Base-by-base conservation (phyloP, 139 green algal genomes). In the Coelastrella sp. region DNA sequence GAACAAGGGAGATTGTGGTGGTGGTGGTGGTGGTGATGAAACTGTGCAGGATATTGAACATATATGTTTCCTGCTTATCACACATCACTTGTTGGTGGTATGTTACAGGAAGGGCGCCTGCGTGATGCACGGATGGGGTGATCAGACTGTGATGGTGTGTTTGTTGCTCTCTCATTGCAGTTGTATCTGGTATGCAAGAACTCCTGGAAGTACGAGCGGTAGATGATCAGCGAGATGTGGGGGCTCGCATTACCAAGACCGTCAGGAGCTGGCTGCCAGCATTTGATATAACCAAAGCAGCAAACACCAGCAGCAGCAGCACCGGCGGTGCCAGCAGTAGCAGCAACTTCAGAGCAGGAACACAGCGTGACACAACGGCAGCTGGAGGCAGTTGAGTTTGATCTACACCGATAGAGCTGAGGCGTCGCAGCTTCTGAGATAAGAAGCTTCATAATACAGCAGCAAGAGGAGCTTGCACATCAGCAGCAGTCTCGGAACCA, bases 131-230 rank as follows among this genome's bases (percentile, higher is more conserved):
- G 15, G 15, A 57, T 57, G 45, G 45, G 45, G 45, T 13, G 11
- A 57, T 9, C 45, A 1, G 11, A 57, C 11, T 57, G 45, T 45
- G 7, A 48, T 50, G 13, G 32, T 53, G 64, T 38, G 8, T 50
- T 34, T 17, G 15, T 35, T 71, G 62, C 11, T 45, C 15, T 0
- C 25, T 9, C 35, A 6, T 34, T 27, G n/a, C 74, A 73, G 32
- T 83, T 15, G 15, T 37, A 8, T 45, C 84, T 71, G 83, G 78
- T 27, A 91, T 93, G 79, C 23, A 63, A 4, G 89, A 93, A 48
- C 79, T 93, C 73, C 79, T 91, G 41, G 83, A 83, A 67, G 59
- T 91, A 50, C 85, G 87, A 0, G 50, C 38, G 1, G 50, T 75
- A 5, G 89, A 93, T 57, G 83, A 66, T 19, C 78, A 91, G 53